Evolutionary conservation across 176 grass and related monocot genomes (phyloP), one percentile per base, ranked within the genome.

Genomic region (Miscanthus lutarioriparius): DNA sequence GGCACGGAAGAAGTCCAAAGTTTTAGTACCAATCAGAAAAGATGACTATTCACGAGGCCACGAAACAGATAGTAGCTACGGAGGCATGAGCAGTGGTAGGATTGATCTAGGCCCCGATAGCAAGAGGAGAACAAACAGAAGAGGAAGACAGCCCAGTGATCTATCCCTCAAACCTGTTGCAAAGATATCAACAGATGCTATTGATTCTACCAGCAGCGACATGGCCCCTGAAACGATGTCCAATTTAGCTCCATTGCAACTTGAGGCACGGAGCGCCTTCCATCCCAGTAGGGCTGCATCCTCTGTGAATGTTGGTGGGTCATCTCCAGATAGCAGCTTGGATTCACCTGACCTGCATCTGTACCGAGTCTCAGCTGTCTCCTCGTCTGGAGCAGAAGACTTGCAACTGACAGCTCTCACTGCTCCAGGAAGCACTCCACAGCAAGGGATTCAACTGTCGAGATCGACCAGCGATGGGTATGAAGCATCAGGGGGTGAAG

Each of bases 401-500:
- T 61, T 86, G 69, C 89, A 88, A 63, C 53, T 91, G 22, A 86
- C 80, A 62, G 77, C 81, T 69, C 67, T 84, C 9, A 40, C 86
- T 64, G 82, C 67, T 12, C 78, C 83, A 40, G 94, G 91, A 77
- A 51, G 82, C 23, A 86, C 81, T 74, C 69, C 81, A 47, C 91
- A 85, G 28, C 92, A 91, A 37, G 96, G 93, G 53, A 92, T 94
- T 64, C 69, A 94, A 26, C 81, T 94, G 27, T 95, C 96, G 28
- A 88, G 96, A 67, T 99, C 96, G 4, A 94, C 96, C 37, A 99
- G 96, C 13, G 96, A 99, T 7, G 96, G 96, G 10, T 99, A 99
- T 36, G 96, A 99, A 93, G 96, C 96, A 73, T 99, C 96, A 77
- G 96, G 96, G 17, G 96, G 96, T 25, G 96, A 99, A 91, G 96